A percentile compares a stretch with the other conserved stretches of the same genome.
These are phyloP conservation scores for Trichoderma parareesei DNA, from an alignment of 495 filamentous ascomycete species.

Conservation along the genomic window DNA sequence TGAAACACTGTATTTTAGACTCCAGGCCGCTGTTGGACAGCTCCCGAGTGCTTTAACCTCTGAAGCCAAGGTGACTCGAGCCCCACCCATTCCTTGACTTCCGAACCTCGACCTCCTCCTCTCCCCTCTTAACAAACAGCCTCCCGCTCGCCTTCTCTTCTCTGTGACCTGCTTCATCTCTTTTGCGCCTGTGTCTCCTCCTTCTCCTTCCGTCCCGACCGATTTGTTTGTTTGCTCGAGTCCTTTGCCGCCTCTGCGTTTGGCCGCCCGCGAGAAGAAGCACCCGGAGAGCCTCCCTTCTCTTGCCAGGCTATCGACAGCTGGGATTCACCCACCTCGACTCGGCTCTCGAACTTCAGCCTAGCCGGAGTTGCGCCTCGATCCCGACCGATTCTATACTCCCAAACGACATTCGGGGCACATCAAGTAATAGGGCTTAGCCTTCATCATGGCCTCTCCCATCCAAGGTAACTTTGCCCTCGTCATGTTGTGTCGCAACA, in stretches of 20 bases:
- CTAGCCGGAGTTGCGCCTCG: background rate
- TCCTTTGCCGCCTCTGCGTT: too few species aligned
- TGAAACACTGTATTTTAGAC: too few species aligned
- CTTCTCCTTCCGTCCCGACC: background rate
- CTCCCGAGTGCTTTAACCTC: background rate
- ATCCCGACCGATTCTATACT: background rate
- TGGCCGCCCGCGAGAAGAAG: background rate
- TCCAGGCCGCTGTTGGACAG: too few species aligned
- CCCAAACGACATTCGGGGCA: too few species aligned
- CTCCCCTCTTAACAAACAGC: conserved; percentile 1
- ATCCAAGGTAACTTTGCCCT: background rate
- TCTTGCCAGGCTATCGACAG: background rate
- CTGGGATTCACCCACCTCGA: background rate
- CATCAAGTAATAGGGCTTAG: background rate
- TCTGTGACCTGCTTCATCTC: background rate
- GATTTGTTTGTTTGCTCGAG: background rate
- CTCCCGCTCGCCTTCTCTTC: background rate
- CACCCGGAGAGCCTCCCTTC: background rate
- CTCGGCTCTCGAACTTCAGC: background rate
- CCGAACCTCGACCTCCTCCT: conserved; percentile 3
- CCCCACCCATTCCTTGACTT: conserved; percentile 4
- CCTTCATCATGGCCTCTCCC: background rate
- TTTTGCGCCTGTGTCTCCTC: background rate
- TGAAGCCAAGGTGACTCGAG: background rate
- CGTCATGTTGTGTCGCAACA: background rate